Evolutionary conservation across 2,329 filamentous ascomycete species (phyloP).

Genomic region (Chaetomiaceae sp.): DNA sequence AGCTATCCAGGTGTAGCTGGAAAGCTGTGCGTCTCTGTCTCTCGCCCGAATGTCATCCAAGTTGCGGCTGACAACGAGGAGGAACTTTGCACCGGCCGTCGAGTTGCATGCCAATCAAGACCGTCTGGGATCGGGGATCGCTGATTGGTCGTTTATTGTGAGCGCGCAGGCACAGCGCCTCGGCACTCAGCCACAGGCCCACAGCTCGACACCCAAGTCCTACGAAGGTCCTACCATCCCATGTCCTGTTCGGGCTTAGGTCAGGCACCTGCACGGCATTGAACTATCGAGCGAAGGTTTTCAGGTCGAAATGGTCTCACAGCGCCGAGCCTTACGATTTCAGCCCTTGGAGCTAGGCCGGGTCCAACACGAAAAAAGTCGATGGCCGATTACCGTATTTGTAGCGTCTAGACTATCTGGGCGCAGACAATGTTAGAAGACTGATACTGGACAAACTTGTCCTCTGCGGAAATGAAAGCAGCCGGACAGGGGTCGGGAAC

Average conservation of each 20-base stretch:
- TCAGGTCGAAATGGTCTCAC: not conserved
- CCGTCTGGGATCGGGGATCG: not conserved
- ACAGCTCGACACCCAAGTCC: slow-evolving; percentile 15
- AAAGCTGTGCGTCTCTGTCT: no score
- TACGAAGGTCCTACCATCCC: slow-evolving; percentile 23
- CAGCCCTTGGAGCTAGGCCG: no score
- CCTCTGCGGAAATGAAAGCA: no score
- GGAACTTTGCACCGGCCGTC: not conserved
- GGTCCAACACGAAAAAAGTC: no score
- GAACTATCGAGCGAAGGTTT: not conserved
- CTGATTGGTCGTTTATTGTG: slow-evolving; percentile 14
- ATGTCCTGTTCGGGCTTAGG: slow-evolving; percentile 16
- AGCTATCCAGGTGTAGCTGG: not conserved
- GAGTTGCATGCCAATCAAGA: slow-evolving; percentile 5
- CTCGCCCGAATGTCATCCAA: no score
- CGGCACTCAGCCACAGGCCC: slow-evolving; percentile 19
- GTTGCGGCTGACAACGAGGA: slow-evolving; percentile 14
- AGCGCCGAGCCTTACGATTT: no score
- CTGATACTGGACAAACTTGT: no score
- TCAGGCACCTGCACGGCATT: slow-evolving; percentile 18
- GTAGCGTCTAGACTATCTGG: no score
- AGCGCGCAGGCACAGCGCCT: slow-evolving; percentile 15
- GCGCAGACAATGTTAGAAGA: no score
- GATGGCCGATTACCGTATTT: no score
- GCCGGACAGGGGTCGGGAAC: no score